Evolutionary conservation across 352 stramenopile species (phyloP), one percentile per base, ranked within the genome.

Genomic region (Pythium oligandrum): DNA sequence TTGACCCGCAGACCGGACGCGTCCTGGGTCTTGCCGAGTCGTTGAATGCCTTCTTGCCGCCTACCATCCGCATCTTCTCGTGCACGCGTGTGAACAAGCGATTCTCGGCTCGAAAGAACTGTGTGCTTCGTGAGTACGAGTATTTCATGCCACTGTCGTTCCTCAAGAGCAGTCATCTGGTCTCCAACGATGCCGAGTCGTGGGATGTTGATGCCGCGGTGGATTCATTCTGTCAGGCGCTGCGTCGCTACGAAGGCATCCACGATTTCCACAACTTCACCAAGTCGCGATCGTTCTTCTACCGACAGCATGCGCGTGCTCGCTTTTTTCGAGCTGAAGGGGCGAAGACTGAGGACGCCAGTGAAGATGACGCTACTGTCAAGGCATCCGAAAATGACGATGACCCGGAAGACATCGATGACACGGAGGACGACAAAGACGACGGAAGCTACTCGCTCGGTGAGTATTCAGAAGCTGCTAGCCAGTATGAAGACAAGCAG

Each of bases 181-280:
- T 33, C 10, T 53, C 56, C 1, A 38, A 34, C 11, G 39, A 61
- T 3, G 45, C 31, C 10, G 60, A 52, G 17, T 44, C 62, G 5
- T 67, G 77, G 39, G 59, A 83, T 50, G 57, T 68, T 35, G 67
- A 86, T 1, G 57, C 69, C 32, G 75, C 70, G 3, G 55, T 82
- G 0, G 58, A 69, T 0, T 59, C 73, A 43, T 85, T 90, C 59
- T 83, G 64, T 26, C 57, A 56, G 5, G 66, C 74, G 1, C 55
- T 93, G 11, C 67, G 75, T 6, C 63, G 65, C 17, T 96, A 93
- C 53, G 76, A 95, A 68, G 88, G 88, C 47, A 90, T 91, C 49
- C 78, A 95, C 53, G 85, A 91, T 57, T 96, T 96, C 50, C 88
- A 96, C 79, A 96, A 96, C 57, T 96, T 94, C 51, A 96, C 86